phyloP scores from a whole-genome alignment of 768 basidiomycete genomes.

The Boletus coccyginus region DNA sequence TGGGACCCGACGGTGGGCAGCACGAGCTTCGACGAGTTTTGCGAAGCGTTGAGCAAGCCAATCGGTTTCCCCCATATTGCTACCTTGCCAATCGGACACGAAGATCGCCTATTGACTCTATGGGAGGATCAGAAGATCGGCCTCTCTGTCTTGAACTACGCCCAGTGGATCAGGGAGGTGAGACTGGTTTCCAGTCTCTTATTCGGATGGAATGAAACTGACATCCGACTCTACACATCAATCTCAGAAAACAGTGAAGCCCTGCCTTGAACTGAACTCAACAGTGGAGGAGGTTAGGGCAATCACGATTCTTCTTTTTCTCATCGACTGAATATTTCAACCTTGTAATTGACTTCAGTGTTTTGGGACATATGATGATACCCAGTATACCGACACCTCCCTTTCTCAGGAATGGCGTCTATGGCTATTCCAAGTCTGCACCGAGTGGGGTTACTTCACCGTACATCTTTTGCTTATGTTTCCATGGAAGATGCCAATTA shows the following conservation, averaged over 20 bases:
- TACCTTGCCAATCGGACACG: constrained; percentile 46
- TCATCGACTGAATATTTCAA: background rate
- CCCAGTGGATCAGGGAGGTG: constrained; percentile 71
- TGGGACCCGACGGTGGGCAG: constrained; percentile 79
- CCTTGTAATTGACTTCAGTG: constrained; percentile 47
- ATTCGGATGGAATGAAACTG: background rate
- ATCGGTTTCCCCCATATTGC: constrained; percentile 32
- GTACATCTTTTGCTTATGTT: constrained; percentile 37
- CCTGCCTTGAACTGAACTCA: constrained; percentile 46
- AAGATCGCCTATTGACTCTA: constrained; percentile 46
- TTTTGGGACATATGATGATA: constrained; percentile 79
- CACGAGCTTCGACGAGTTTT: constrained; percentile 67
- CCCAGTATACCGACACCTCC: constrained; percentile 56
- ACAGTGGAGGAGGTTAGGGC: constrained; percentile 51
- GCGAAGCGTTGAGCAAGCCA: constrained; percentile 50
- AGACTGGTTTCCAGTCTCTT: constrained; percentile 4
- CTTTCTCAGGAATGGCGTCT: constrained; percentile 77
- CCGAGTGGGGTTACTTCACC: constrained; percentile 93
- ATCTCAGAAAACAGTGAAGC: constrained; percentile 49
- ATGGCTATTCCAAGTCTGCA: constrained; percentile 92
- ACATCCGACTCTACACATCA: background rate
- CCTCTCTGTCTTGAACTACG: constrained; percentile 68
- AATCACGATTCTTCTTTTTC: background rate
- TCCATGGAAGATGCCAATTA: background rate
- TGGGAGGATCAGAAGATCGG: constrained; percentile 50